phyloP scores from a whole-genome alignment of 768 basidiomycete genomes.

The Boletus bicolor region DNA sequence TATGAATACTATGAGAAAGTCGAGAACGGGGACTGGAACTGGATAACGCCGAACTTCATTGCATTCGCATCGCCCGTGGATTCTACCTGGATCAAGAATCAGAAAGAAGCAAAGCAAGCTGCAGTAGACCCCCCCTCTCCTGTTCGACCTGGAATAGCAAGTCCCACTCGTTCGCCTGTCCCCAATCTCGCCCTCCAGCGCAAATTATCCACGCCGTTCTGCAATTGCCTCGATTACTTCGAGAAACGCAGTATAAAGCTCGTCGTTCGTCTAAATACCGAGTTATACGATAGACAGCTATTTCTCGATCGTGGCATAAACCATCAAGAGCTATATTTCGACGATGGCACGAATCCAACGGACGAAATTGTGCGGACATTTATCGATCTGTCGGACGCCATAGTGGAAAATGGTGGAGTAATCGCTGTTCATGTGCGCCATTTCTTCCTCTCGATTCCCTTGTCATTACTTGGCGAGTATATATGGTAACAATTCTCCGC shows the following conservation, averaged over 20 bases:
- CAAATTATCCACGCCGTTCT: slow-evolving; percentile 75
- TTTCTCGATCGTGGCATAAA: slow-evolving; percentile 85
- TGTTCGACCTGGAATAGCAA: slow-evolving; percentile 27
- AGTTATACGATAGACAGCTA: slow-evolving; percentile 78
- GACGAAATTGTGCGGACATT: slow-evolving; percentile 93
- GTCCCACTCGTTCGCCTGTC: slow-evolving; percentile 23
- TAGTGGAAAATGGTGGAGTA: slow-evolving; percentile 74
- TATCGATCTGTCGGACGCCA: slow-evolving; percentile 77
- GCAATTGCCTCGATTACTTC: slow-evolving; percentile 92
- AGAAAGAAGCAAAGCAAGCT: slow-evolving; percentile 58
- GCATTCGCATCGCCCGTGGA: slow-evolving; percentile 94
- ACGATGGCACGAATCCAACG: slow-evolving; percentile 96
- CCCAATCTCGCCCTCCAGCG: slow-evolving; percentile 64
- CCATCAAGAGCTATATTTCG: slow-evolving; percentile 92
- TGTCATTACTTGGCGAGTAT: slow-evolving; percentile 14
- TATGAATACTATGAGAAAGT: slow-evolving; percentile 96
- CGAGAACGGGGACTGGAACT: slow-evolving; percentile 95
- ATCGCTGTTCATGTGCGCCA: slow-evolving; percentile 82
- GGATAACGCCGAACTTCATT: slow-evolving; percentile 88
- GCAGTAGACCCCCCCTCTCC: slow-evolving; percentile 23
- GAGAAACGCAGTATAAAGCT: slow-evolving; percentile 82
- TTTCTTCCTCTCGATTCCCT: slow-evolving; percentile 5
- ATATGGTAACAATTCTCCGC: slow-evolving; percentile 19
- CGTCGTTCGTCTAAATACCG: slow-evolving; percentile 91
- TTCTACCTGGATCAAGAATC: slow-evolving; percentile 70